Evolutionary conservation across 2,329 filamentous ascomycete species (phyloP).

Genomic region (Alternaria incomplexa): DNA sequence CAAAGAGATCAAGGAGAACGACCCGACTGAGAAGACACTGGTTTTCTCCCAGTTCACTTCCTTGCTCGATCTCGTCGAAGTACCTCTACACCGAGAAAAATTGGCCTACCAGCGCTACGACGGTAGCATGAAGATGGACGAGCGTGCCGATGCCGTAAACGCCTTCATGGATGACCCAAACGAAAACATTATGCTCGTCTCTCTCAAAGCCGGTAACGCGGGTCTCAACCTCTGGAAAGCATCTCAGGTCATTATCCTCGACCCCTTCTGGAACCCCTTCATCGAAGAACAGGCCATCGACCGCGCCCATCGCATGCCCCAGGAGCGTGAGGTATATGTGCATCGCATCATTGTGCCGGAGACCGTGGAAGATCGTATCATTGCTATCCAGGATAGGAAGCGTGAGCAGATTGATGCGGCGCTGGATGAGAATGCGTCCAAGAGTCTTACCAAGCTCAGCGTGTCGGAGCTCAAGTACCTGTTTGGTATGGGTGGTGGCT

Average conservation of each 20-base stretch:
- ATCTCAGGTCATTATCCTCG: conserved; percentile 85
- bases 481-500: conserved; percentile 56
- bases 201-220: conserved; percentile 80
- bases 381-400: conserved; percentile 79
- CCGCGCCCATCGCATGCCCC: conserved; percentile 86
- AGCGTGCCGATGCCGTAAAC: conserved; percentile 70
- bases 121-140: conserved; percentile 71
- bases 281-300: conserved; percentile 93
- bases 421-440: conserved; percentile 75
- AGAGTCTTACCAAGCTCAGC: conserved; percentile 70
- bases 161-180: conserved; percentile 68
- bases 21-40: conserved; percentile 73
- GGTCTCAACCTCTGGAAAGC: conserved; percentile 86
- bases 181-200: conserved; percentile 75
- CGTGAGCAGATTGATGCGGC: conserved; percentile 77
- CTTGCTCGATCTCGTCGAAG: conserved; percentile 76
- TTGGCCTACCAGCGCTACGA: conserved; percentile 74
- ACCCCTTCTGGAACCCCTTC: conserved; percentile 94
- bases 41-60: conserved; percentile 85
- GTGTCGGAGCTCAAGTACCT: conserved; percentile 72
- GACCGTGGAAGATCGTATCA: conserved; percentile 88
- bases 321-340: conserved; percentile 74
- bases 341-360: conserved; percentile 78
- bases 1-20: conserved; percentile 54
- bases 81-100: conserved; percentile 67